Base-by-base conservation (phyloP, 2,329 filamentous ascomycete species). In the Talaromyces piceae region DNA sequence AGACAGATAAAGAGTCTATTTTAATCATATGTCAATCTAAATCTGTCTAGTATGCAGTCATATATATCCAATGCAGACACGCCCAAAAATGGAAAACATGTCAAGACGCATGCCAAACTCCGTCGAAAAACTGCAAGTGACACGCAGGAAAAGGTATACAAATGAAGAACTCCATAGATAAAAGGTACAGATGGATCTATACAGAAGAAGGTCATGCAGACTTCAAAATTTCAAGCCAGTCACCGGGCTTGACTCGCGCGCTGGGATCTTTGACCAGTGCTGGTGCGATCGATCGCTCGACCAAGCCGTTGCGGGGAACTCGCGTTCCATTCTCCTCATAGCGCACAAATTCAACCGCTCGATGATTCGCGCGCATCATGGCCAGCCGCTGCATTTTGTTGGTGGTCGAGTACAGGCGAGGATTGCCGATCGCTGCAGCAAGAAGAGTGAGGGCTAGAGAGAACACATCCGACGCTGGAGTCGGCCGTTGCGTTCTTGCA, bases 371-470 rank as follows among this genome's bases (percentile, higher is more conserved):
- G 11, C 67, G 63, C 1, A 72, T 69, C 67, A 74, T 73, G 16
- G 66, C 67, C 2, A 73, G 61, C 11, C 70, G 63, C 55, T 71
- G 66, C 59, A 72, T 68, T 27, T 62, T 64, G 51, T 59, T 69
- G 12, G 63, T 58, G 5, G 69, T 67, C 0, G 69, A 61, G 51
- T 74, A 75, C 1, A 75, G 58, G 8, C 71, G 59, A n/a, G 73
- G 49, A 55, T 75, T 68, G 1, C 73, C 73, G 4, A 71, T 75
- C 2, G 69, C 72, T 11, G 69, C 70, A 1, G 71, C 70, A 16
- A 75, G 62, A 5, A 75, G 59, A 5, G 71, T 75, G 11, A 73
- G 66, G 5, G 71, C 73, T 2, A 75, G 63, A 0, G 72, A 73
- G 52, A 74, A 75, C 1, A 75, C 66, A 53, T 75, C 73, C 8